These are phyloP conservation scores for Chloropicon primus DNA, from an alignment of 139 green algal genomes.

Conservation along the genomic window DNA sequence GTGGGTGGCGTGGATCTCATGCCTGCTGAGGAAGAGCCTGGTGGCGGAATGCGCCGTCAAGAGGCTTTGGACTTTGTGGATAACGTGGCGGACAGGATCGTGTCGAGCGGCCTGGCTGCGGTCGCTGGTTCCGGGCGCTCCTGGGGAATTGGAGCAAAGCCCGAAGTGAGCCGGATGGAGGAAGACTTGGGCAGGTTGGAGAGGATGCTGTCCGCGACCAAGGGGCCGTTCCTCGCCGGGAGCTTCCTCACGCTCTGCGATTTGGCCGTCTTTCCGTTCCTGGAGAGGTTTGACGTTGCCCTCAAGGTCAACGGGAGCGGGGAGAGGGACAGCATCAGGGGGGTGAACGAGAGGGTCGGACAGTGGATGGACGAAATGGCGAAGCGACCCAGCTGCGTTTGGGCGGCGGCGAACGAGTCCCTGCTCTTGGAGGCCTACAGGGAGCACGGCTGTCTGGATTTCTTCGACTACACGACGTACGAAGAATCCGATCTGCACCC, in stretches of 20 bases:
- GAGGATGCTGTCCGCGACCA: background rate
- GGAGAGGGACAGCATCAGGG: too few relatives aligned
- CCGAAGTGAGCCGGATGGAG: background rate
- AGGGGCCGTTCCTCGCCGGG: background rate
- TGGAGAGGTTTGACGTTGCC: background rate
- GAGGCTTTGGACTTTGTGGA: background rate
- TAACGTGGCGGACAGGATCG: background rate
- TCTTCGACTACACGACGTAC: background rate
- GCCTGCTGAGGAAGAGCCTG: too few relatives aligned
- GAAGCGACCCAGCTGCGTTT: background rate
- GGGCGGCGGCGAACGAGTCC: background rate
- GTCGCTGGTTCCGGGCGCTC: background rate
- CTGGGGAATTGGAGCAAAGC: background rate
- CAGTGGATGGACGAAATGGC: background rate
- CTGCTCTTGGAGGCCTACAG: background rate
- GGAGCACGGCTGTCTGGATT: background rate
- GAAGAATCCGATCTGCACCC: background rate
- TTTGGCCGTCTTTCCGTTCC: background rate
- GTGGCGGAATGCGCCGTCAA: background rate
- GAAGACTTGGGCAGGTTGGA: background rate
- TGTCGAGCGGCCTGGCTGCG: background rate
- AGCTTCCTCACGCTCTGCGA: background rate
- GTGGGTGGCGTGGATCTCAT: background rate
- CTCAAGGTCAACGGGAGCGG: background rate
- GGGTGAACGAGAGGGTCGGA: too few relatives aligned